Percentiles rank a stretch among this genome's conserved stretches.
These are phyloP conservation scores for Spiraea crenata DNA, from an alignment of 331 rosid genomes.

Conservation along the genomic window DNA sequence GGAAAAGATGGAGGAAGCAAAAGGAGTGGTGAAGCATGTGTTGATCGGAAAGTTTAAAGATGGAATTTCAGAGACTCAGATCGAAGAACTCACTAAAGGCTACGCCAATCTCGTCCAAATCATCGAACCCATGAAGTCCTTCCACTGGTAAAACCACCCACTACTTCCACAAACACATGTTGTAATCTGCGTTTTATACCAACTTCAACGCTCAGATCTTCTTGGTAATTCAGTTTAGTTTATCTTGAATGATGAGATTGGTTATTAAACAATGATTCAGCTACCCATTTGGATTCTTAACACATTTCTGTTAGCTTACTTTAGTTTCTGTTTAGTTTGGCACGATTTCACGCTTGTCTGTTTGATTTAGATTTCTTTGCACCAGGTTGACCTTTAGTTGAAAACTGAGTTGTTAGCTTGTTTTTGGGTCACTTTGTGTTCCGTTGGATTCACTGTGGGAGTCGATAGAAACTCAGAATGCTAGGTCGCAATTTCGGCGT, in stretches of 20 bases:
- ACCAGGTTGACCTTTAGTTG: not conserved
- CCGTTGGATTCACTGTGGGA: not conserved
- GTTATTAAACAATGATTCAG: not conserved
- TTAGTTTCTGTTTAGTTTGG: not conserved
- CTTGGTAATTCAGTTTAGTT: not conserved
- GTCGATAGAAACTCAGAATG: not conserved
- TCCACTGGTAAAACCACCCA: slow-evolving; percentile 64
- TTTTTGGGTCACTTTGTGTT: not conserved
- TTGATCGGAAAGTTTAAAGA: slow-evolving; percentile 70
- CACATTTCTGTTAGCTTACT: not conserved
- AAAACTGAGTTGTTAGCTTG: not conserved
- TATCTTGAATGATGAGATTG: not conserved
- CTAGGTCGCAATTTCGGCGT: not conserved
- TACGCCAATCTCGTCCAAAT: slow-evolving; percentile 66
- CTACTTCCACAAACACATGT: not conserved
- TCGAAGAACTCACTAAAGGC: slow-evolving; percentile 52
- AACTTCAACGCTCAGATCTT: slow-evolving; percentile 4
- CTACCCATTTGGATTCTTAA: not conserved
- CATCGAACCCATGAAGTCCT: slow-evolving; percentile 67
- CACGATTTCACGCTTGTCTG: not conserved
- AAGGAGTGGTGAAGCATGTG: slow-evolving; percentile 60
- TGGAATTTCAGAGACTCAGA: slow-evolving; percentile 33
- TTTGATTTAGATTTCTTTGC: too few relatives aligned
- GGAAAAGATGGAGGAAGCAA: slow-evolving; percentile 55
- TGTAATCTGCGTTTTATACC: not conserved